Evolutionary conservation across 768 basidiomycete genomes (phyloP).

Genomic region (Suillus plorans): DNA sequence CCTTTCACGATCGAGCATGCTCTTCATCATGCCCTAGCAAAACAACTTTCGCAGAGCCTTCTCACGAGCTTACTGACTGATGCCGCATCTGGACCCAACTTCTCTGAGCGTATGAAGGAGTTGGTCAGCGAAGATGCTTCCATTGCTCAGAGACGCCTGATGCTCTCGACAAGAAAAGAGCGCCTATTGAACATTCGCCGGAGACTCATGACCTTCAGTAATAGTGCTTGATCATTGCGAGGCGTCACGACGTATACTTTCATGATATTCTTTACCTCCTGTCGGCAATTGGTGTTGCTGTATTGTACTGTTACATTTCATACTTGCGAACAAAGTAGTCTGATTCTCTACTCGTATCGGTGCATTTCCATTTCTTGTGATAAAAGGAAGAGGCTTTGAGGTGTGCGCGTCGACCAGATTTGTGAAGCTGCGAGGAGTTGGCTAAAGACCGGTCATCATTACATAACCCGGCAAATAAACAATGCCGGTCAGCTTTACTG

Average conservation of each 20-base stretch:
- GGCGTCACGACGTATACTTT: background rate
- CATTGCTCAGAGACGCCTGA: slow-evolving; percentile 33
- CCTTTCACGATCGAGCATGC: slow-evolving; percentile 49
- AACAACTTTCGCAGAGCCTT: slow-evolving; percentile 36
- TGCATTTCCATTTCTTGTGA: background rate
- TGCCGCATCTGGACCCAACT: slow-evolving; percentile 10
- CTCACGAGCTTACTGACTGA: slow-evolving; percentile 31
- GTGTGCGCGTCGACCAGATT: slow-evolving; percentile 38
- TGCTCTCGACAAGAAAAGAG: slow-evolving; percentile 32
- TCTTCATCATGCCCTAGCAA: slow-evolving; percentile 40
- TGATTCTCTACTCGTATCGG: background rate
- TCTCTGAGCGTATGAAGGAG: slow-evolving; percentile 33
- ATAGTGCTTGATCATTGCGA: background rate
- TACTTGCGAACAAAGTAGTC: background rate
- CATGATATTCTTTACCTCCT: background rate
- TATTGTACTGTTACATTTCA: background rate
- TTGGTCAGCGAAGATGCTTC: slow-evolving; percentile 48
- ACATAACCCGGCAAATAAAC: background rate
- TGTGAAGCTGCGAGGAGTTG: background rate
- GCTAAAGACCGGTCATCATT: background rate
- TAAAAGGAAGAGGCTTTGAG: background rate
- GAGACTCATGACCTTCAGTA: slow-evolving; percentile 32
- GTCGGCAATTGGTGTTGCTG: background rate
- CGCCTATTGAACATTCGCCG: slow-evolving; percentile 40
- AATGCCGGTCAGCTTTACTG: background rate